Percentiles rank a stretch among this genome's conserved stretches.
phyloP scores from a whole-genome alignment of 1,139 yeast genomes.

The Hemisphaericaspora subhashii region DNA sequence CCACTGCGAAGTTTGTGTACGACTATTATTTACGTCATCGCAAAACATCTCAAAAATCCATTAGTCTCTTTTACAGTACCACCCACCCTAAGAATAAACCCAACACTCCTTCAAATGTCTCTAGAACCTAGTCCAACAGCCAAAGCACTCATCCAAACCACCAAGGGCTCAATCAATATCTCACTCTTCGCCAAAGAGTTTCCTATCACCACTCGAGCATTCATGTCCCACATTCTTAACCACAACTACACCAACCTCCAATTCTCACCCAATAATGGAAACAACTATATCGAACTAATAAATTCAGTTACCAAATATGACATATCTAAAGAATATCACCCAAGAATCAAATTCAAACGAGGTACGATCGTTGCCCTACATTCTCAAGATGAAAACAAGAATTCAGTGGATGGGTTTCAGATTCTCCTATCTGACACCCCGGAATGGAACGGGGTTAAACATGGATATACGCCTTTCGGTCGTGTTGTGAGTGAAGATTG shows the following conservation, averaged over 20 bases:
- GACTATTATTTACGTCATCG: too few relatives aligned
- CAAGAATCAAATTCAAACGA: slow-evolving; percentile 49
- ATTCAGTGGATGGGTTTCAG: slow-evolving; percentile 50
- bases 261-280: slow-evolving; percentile 31
- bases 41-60: too few relatives aligned
- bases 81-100: neutral
- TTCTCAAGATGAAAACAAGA: slow-evolving; percentile 23
- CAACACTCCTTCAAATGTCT: slow-evolving; percentile 10
- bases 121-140: slow-evolving; percentile 65
- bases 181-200: slow-evolving; percentile 75
- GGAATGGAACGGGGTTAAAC: slow-evolving; percentile 41
- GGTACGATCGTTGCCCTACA: slow-evolving; percentile 48
- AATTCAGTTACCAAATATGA: slow-evolving; percentile 23
- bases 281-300: slow-evolving; percentile 32
- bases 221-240: slow-evolving; percentile 50
- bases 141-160: slow-evolving; percentile 53
- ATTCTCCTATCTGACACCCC: slow-evolving; percentile 51
- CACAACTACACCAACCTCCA: slow-evolving; percentile 40
- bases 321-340: slow-evolving; percentile 50
- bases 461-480: slow-evolving; percentile 66
- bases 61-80: too few relatives aligned
- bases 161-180: slow-evolving; percentile 59
- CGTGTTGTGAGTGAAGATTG: slow-evolving; percentile 61
- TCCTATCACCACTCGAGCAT: slow-evolving; percentile 50
- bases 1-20: too few relatives aligned